phyloP scores from a whole-genome alignment of 2,329 filamentous ascomycete species.

The Clonostachys sp. region DNA sequence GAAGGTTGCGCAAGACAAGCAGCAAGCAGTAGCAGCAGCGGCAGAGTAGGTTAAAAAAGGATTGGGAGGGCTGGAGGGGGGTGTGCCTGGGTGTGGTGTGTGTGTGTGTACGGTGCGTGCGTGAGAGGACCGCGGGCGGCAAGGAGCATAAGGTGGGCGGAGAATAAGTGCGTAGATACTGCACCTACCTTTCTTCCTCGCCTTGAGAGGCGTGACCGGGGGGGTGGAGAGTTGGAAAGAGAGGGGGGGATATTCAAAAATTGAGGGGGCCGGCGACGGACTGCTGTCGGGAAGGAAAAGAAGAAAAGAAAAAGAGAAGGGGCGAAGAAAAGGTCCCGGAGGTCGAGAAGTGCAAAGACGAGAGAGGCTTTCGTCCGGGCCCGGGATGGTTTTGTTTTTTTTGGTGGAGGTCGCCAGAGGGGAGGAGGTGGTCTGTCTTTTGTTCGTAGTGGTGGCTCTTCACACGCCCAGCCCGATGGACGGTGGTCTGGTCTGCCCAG shows the following conservation, averaged over 20 bases:
- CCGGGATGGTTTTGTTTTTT: conserved; percentile 24
- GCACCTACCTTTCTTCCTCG: too few species aligned
- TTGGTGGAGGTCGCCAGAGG: not conserved
- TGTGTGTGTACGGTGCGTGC: not conserved
- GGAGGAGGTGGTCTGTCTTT: not conserved
- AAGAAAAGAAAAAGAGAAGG: conserved; percentile 6
- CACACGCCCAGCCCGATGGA: not conserved
- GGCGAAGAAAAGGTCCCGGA: not conserved
- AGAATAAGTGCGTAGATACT: too few species aligned
- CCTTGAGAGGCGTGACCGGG: too few species aligned
- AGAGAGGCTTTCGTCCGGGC: conserved; percentile 8
- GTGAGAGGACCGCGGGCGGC: conserved; percentile 9
- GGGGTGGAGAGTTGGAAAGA: too few species aligned
- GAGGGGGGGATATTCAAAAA: too few species aligned
- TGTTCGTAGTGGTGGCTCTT: not conserved
- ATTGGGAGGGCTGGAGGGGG: not conserved
- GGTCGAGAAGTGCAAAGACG: conserved; percentile 1
- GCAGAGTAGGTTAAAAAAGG: conserved; percentile 18
- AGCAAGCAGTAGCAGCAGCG: conserved; percentile 8
- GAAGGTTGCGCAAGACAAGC: not conserved
- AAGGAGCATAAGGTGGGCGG: too few species aligned
- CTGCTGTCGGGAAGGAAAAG: conserved; percentile 1
- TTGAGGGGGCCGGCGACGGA: too few species aligned
- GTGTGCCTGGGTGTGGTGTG: not conserved
- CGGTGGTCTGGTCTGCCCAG: not conserved